Evolutionary conservation across 345 rosid species (phyloP), one percentile per base, ranked within the genome.

Genomic region (Aurinia saxatilis): DNA sequence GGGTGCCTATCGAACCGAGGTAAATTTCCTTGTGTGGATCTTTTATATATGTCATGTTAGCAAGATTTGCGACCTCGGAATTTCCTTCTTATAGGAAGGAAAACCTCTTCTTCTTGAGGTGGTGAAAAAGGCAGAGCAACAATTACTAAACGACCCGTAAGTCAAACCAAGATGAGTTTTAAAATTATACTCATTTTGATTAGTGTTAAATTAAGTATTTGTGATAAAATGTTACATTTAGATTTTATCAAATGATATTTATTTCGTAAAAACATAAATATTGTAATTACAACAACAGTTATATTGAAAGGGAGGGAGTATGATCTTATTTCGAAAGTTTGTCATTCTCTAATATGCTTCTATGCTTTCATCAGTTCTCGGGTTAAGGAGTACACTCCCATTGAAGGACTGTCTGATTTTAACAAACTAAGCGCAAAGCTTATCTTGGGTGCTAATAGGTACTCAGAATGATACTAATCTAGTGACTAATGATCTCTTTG

Each of bases 1-100:
- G 12, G 99, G 99, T 30, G 99, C 99, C 42, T 93, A 93, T 64
- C 84, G 99, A 67, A 93, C 97, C 30, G 95, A 93, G 95, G 99
- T 93, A 62, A 10, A 27, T 15, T 50, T 33, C 30, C 5, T 27
- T 2, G 30, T 27, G 5, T 27, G 30, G 30, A 27, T 27, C 30
- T 25, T 13, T 63, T 49, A 7, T n/a, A n/a, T n/a, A n/a, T 10
- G 35, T 31, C 18, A 15, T 55, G 33, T 40, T 48, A 38, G 25
- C 60, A 27, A 27, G 29, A 48, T 29, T 31, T 34, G 30, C 8
- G 30, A 27, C 5, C 0, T 27, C 6, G 30, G 30, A 27, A 0
- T 5, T 10, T 34, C 72, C 3, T 42, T 49, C 68, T n/a, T 8
- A 66, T 77, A 90, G 99, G 97, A 93, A 85, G 97, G 96, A 61